Evolutionary conservation across 345 rosid species (phyloP).

Genomic region (Salix koriyanagi): DNA sequence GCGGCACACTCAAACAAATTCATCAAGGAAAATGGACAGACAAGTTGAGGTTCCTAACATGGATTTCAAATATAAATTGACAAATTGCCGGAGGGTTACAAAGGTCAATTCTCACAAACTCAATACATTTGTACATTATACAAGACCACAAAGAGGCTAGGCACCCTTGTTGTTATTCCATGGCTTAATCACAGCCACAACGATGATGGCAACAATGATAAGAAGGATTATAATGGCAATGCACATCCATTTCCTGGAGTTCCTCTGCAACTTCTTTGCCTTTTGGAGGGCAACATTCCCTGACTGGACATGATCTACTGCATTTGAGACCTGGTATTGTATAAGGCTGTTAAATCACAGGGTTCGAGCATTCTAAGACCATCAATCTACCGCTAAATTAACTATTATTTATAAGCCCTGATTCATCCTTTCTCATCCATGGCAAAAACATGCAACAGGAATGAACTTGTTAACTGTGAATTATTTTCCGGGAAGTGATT

Average conservation of each 20-base stretch:
- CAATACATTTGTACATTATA: conserved; percentile 25
- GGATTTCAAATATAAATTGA: conserved; percentile 7
- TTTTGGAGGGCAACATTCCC: conserved; percentile 69
- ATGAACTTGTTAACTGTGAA: not conserved
- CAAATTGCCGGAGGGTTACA: conserved; percentile 11
- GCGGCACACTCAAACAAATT: not conserved
- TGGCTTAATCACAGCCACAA: conserved; percentile 65
- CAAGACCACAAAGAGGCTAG: conserved; percentile 26
- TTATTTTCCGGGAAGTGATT: not conserved
- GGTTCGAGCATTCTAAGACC: not conserved
- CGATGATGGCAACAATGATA: conserved; percentile 57
- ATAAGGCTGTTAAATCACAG: not conserved
- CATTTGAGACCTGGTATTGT: conserved; percentile 59
- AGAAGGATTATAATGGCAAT: conserved; percentile 82
- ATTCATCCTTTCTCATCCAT: not conserved
- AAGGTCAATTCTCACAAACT: conserved; percentile 4
- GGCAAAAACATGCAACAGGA: not conserved
- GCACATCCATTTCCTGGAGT: conserved; percentile 92
- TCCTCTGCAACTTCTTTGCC: conserved; percentile 70
- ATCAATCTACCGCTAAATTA: not conserved
- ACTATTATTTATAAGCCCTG: not conserved
- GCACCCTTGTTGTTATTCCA: conserved; percentile 77
- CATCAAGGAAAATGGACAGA: not conserved
- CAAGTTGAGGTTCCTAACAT: not conserved
- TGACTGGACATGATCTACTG: conserved; percentile 86